These are phyloP conservation scores for Solanum piurae DNA, from an alignment of 257 asterid genomes.

Conservation along the genomic window DNA sequence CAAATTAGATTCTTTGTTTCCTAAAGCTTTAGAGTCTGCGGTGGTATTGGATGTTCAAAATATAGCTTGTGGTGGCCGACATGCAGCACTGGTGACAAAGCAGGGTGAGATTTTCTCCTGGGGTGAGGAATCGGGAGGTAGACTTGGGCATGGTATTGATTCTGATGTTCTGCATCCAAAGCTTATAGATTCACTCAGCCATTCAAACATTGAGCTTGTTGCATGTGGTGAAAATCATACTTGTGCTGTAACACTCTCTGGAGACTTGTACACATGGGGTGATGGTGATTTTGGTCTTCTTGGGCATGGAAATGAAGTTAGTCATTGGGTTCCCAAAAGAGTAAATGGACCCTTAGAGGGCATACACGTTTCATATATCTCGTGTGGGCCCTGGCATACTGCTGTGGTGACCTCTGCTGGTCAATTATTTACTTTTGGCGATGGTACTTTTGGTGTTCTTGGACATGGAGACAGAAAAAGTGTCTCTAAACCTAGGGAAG, in stretches of 20 bases:
- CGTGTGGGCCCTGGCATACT: conserved; percentile 97
- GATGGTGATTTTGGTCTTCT: conserved; percentile 80
- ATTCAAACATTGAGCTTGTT: conserved; percentile 65
- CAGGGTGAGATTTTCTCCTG: conserved; percentile 90
- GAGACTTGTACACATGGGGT: conserved; percentile 94
- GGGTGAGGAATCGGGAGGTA: conserved; percentile 93
- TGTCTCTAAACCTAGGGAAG: conserved; percentile 71
- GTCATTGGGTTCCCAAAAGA: conserved; percentile 91
- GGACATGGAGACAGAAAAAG: conserved; percentile 84
- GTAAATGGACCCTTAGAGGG: conserved; percentile 81
- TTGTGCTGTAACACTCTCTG: conserved; percentile 89
- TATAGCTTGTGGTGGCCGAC: conserved; percentile 84
- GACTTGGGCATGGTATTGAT: conserved; percentile 96
- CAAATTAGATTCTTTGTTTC: conserved; percentile 61
- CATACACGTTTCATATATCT: conserved; percentile 65
- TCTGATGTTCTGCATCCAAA: conserved; percentile 77
- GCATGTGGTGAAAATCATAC: conserved; percentile 91
- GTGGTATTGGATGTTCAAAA: conserved; percentile 85
- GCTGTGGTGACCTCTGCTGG: conserved; percentile 93
- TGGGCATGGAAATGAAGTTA: conserved; percentile 89
- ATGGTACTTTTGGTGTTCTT: conserved; percentile 93
- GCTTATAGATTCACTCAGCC: conserved; percentile 69
- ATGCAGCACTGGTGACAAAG: conserved; percentile 76
- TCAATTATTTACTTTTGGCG: conserved; percentile 83
- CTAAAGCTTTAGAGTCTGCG: conserved; percentile 84